Evolutionary conservation across 495 filamentous ascomycete species (phyloP).

Genomic region (Achaetomiella virescens): DNA sequence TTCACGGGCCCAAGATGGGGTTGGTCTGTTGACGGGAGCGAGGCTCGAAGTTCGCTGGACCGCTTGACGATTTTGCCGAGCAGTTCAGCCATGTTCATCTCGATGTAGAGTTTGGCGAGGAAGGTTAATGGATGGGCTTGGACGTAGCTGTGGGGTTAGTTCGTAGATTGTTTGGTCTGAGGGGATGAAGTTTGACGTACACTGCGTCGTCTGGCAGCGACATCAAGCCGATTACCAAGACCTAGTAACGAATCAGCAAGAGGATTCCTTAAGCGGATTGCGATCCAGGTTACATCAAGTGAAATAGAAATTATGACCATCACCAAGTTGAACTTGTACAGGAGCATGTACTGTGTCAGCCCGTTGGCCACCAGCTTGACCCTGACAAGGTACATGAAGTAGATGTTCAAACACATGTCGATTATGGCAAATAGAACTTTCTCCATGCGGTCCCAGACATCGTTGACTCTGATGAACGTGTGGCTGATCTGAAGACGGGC

Average conservation of each 20-base stretch:
- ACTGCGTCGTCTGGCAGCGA: conserved; percentile 22
- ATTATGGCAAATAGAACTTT: conserved; percentile 45
- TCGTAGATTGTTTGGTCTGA: neutral
- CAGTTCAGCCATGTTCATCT: conserved; percentile 49
- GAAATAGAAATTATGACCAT: conserved; percentile 44
- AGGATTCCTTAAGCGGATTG: neutral
- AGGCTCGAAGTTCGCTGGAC: neutral
- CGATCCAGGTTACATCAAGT: conserved; percentile 36
- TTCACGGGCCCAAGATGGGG: neutral
- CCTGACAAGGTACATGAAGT: conserved; percentile 44
- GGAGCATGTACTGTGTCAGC: conserved; percentile 34
- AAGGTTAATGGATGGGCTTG: conserved; percentile 49
- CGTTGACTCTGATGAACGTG: conserved; percentile 32
- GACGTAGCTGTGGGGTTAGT: conserved; percentile 32
- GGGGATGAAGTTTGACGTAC: conserved; percentile 10
- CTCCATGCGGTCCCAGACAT: conserved; percentile 45
- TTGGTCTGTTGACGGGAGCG: neutral
- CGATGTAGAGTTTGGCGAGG: conserved; percentile 47
- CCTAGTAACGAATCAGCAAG: conserved; percentile 1
- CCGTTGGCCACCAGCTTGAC: conserved; percentile 40
- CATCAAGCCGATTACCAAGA: conserved; percentile 29
- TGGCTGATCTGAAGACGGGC: conserved; percentile 34
- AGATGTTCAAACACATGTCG: conserved; percentile 42
- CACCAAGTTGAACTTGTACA: conserved; percentile 46
- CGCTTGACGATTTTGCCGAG: conserved; percentile 33